phyloP scores from a whole-genome alignment of 768 basidiomycete genomes.

The Myochromella boudieri region DNA sequence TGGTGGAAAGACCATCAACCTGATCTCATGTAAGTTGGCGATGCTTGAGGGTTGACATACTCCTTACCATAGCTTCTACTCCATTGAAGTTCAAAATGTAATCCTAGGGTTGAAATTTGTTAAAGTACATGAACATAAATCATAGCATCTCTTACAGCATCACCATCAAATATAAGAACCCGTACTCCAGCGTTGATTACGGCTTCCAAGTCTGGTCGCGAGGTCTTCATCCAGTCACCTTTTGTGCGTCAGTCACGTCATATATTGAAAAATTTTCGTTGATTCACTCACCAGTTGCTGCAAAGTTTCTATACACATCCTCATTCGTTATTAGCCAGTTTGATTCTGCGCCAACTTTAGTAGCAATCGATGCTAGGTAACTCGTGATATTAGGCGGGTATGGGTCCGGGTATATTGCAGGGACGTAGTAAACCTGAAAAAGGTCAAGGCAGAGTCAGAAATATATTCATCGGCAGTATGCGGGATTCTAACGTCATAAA shows the following conservation, averaged over 20 bases:
- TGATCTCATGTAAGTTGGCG: conserved; percentile 13
- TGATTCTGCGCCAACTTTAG: conserved; percentile 43
- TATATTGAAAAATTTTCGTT: not conserved
- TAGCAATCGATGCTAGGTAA: conserved; percentile 28
- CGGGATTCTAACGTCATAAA: conserved; percentile 41
- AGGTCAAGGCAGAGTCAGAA: not conserved
- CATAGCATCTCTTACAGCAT: conserved; percentile 40
- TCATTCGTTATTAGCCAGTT: conserved; percentile 41
- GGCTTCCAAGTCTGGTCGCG: conserved; percentile 46
- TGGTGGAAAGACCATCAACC: conserved; percentile 47
- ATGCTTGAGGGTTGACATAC: not conserved
- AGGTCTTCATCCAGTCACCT: conserved; percentile 62
- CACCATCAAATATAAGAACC: conserved; percentile 53
- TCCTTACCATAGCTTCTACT: conserved; percentile 58
- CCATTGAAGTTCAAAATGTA: conserved; percentile 56
- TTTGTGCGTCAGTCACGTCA: too few relatives aligned
- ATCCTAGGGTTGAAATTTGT: conserved; percentile 30
- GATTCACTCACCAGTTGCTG: conserved; percentile 37
- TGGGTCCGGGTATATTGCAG: conserved; percentile 41
- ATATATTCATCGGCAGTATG: not conserved
- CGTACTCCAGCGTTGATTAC: conserved; percentile 60
- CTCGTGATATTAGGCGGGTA: conserved; percentile 46
- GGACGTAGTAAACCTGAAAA: conserved; percentile 49
- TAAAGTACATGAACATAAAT: not conserved
- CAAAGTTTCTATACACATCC: conserved; percentile 49